Base-by-base conservation (phyloP, 306 rosid genomes). In the Sophora flavescens region DNA sequence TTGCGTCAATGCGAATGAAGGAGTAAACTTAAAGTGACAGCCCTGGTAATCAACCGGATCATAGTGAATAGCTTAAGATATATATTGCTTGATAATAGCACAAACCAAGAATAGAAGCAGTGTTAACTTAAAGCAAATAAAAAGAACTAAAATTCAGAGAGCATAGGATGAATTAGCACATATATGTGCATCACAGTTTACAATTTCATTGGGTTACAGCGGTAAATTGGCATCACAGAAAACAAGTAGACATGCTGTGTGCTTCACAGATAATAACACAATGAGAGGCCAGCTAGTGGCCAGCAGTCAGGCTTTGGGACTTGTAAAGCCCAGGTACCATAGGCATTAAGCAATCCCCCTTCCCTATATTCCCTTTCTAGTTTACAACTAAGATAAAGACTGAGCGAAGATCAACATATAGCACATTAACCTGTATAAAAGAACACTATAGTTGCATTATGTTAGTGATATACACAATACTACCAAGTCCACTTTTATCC, bases 111-210 rank as follows among this genome's bases (percentile, higher is more conserved):
- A 14, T 30, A 51, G 11, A 63, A 4, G 36, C 56, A 3, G 12
- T 65, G 36, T 52, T 41, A n/a, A n/a, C n/a, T n/a, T n/a, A 71
- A 70, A 63, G 35, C 64, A 67, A 65, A 57, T n/a, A 39, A 56
- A 63, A 45, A 30, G 12, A 39, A 6, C 47, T 30, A n/a, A 41
- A 66, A 60, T 44, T 45, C 28, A 47, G 17, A 33, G 45, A 52
- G 2, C 15, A 14, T 22, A 66, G 44, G 65, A 39, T 33, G 26
- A 65, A 30, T 35, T 64, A 64, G 74, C 17, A 65, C 22, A 22
- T 22, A 22, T 22, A 22, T 22, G 22, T 22, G 22, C 38, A 76
- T 12, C 72, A 30, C 11, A 66, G n/a, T 16, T 38, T 63, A 33
- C 9, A 11, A 26, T 26, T 67, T 47, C 9, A 8, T 45, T 36